Evolutionary conservation across 257 asterid genomes (phyloP), one percentile per base, ranked within the genome.

Genomic region (Ilex asprella): DNA sequence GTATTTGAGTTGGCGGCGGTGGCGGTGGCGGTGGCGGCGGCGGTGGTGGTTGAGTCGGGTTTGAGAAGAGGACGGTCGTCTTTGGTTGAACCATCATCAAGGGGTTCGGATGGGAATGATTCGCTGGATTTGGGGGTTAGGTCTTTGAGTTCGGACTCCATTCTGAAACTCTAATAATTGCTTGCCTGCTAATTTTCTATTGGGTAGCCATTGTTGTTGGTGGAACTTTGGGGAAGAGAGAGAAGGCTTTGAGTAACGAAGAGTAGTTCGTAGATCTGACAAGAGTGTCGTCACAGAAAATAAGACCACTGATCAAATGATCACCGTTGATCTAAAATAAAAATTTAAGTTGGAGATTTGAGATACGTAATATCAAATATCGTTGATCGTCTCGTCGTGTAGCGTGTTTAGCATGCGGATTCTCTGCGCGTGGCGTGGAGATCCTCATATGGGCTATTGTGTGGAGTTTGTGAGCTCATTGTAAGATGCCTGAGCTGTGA

Each of bases 11-110:
- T 21, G 27, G 27, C 27, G 27, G 21, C 57, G 30, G 74, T 62
- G 55, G 50, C 43, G 16, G 82, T 16, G 31, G 6, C 21, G 30
- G 6, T 56, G n/a, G n/a, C n/a, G 73, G 21, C 57, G 30, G 74
- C 63, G 55, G 50, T 41, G 16, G 82, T 16, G 31, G 6, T 56
- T 9, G 76, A 75, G 15, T 81, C 88, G 66, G 77, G 75, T 35
- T 87, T 83, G 69, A 87, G 85, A 62, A 90, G 88, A 27, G 97
- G 95, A 27, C 79, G 77, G n/a, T 76, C 79, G 53, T 87, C 94
- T 60, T 73, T 72, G 49, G 55, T 46, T 43, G 67, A 59, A 67
- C 32, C 31, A 31, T 76, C 75, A 3, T 67, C 69, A 16, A 52
- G 47, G 9, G 80, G 62, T 63, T 72, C 82, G 66, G 84, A 71